Conservation (phyloP, 352 stramenopile genomes). For the Blastocystis sp. region DNA sequence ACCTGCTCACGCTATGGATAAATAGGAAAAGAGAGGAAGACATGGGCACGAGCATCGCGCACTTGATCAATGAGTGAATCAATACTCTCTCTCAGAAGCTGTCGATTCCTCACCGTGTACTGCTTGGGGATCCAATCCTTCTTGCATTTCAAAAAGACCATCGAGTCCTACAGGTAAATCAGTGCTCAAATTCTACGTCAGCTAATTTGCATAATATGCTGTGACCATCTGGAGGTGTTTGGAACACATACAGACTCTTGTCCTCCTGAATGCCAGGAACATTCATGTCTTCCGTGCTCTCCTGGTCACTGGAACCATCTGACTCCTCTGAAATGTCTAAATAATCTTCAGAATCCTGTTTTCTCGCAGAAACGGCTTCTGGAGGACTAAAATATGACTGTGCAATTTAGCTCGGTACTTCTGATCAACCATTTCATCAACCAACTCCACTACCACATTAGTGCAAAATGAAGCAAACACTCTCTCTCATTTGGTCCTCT, state of each 20-base stretch:
- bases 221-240: not conserved
- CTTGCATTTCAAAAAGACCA: slow-evolving; percentile 12
- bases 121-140: not conserved
- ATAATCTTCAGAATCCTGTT: not conserved
- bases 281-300: not conserved
- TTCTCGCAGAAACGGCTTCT: not conserved
- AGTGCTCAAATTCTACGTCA: not conserved
- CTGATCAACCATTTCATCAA: not conserved
- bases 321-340: not conserved
- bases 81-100: not conserved
- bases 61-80: slow-evolving; percentile 39
- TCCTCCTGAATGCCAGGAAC: not conserved
- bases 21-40: not conserved
- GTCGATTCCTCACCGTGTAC: not conserved
- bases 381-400: not conserved
- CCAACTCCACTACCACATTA: not conserved
- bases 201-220: slow-evolving; percentile 5
- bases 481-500: not conserved
- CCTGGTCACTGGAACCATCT: not conserved
- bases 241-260: slow-evolving; percentile 1
- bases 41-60: not conserved
- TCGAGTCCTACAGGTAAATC: not conserved
- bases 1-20: not conserved
- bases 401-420: not conserved
- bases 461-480: not conserved